Evolutionary conservation across 805 yeast genomes (phyloP), one percentile per base, ranked within the genome.

Genomic region (Ogataea glucozyma): DNA sequence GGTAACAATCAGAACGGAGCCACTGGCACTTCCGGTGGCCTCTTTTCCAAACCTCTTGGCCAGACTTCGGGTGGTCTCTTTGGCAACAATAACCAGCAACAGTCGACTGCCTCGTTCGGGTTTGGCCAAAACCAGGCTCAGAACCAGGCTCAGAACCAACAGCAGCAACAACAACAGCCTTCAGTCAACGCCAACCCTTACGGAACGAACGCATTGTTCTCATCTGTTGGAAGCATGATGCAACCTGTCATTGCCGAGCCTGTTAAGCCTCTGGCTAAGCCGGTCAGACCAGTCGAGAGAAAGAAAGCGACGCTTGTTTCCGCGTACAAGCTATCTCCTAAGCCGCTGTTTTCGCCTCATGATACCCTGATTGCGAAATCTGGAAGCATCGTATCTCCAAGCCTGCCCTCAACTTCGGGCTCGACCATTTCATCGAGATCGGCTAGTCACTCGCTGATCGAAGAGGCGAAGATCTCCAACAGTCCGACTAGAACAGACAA

Each of bases 161-260:
- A 51, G 31, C 49, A 38, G 30, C 55, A 54, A 32, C 56, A 53
- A 32, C 67, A 41, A 65, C 73, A 31, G 45, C 51, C 26, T 24
- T 48, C 40, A 46, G 47, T 66, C 40, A 70, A 67, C 44, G 71
- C 72, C 46, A 78, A 84, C 58, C 96, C 97, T 32, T 90, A 87
- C 59, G 95, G 96, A 1, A 74, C 78, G 36, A 82, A 83, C 53
- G 85, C 89, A 5, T 68, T 90, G 40, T 88, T 86, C 53, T 44
- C 66, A 3, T 62, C 60, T 31, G 53, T 62, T 21, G 61, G 62
- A 23, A 57, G 65, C n/a, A 67, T 66, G 8, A 53, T 56, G 21
- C 58, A 68, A 12, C 66, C 72, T 6, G 40, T 66, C 17, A 60
- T 65, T 19, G 67, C 74, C 30, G 73, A 78, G 8, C 65, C 76